phyloP scores from a whole-genome alignment of 1,284 basidiomycete species.

The Tilletia indica region DNA sequence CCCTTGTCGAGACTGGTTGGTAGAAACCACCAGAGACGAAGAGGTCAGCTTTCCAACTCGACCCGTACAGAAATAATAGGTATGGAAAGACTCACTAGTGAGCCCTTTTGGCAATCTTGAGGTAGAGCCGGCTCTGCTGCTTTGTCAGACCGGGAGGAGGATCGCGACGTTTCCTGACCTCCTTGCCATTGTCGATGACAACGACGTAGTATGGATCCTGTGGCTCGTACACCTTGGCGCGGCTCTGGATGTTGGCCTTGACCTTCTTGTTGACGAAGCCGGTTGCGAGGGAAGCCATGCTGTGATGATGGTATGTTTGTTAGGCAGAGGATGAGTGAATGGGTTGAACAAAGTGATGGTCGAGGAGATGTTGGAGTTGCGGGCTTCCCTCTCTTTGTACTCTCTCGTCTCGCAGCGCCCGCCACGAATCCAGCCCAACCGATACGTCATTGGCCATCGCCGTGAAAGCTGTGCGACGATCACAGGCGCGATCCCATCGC shows the following conservation, averaged over 20 bases:
- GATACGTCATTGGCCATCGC: too few species aligned
- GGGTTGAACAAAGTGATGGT: too few species aligned
- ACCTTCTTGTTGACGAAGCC: constrained; percentile 39
- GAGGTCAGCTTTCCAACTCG: too few species aligned
- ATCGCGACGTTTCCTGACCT: constrained; percentile 66
- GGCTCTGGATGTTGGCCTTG: constrained; percentile 15
- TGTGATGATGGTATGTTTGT: not conserved
- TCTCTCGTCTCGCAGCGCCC: too few species aligned
- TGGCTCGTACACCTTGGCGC: constrained; percentile 45
- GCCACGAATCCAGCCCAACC: too few species aligned
- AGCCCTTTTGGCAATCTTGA: constrained; percentile 64
- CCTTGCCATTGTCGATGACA: constrained; percentile 65
- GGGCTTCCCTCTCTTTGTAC: too few species aligned
- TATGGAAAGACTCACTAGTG: constrained; percentile 61
- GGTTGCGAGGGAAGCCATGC: constrained; percentile 38
- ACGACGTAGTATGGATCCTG: constrained; percentile 76
- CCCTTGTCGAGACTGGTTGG: constrained; percentile 73
- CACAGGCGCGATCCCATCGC: too few species aligned
- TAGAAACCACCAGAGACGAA: too few species aligned
- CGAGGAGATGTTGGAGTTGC: too few species aligned
- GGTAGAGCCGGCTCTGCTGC: constrained; percentile 70
- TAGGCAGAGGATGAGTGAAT: too few species aligned
- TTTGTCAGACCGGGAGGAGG: constrained; percentile 68
- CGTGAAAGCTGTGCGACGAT: too few species aligned
- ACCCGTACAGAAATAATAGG: too few species aligned